Percentiles rank a stretch among this genome's conserved stretches.
Conservation (phyloP, 768 basidiomycete species). For the Tylopilus balloui region DNA sequence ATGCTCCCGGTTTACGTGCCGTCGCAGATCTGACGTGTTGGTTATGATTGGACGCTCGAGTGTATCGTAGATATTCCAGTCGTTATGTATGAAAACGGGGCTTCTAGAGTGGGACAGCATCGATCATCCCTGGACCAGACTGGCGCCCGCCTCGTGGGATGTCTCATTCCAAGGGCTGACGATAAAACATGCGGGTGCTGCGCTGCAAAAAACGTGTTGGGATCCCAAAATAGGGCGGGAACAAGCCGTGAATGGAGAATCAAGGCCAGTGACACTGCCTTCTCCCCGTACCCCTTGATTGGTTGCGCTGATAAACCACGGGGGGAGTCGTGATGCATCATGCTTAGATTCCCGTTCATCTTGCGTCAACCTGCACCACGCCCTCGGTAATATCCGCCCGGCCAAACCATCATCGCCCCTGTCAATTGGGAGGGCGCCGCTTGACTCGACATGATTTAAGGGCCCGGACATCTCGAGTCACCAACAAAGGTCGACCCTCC, state of each 20-base stretch:
- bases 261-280: slow-evolving; percentile 30
- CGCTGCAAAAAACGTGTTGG: slow-evolving; percentile 33
- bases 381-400: slow-evolving; percentile 34
- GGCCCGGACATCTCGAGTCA: slow-evolving; percentile 3
- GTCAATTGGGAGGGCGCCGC: slow-evolving; percentile 18
- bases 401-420: slow-evolving; percentile 22
- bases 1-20: slow-evolving; percentile 16
- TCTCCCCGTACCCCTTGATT: slow-evolving; percentile 30
- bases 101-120: slow-evolving; percentile 20
- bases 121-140: slow-evolving; percentile 17
- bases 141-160: slow-evolving; percentile 30
- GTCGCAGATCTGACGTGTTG: slow-evolving; percentile 19
- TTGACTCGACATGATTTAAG: slow-evolving; percentile 28
- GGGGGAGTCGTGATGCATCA: slow-evolving; percentile 28
- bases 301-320: slow-evolving; percentile 30
- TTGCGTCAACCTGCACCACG: slow-evolving; percentile 27
- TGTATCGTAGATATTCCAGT: slow-evolving; percentile 25
- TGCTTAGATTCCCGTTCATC: slow-evolving; percentile 34
- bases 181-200: slow-evolving; percentile 29
- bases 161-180: slow-evolving; percentile 16
- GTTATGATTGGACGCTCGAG: slow-evolving; percentile 16
- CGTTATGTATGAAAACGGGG: slow-evolving; percentile 31
- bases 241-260: slow-evolving; percentile 14
- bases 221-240: slow-evolving; percentile 24
- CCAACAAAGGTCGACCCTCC: slow-evolving; percentile 13